A percentile compares a stretch with the other conserved stretches of the same genome.
Conservation (phyloP, 2,329 filamentous ascomycete species). For the Xylaria sp. region DNA sequence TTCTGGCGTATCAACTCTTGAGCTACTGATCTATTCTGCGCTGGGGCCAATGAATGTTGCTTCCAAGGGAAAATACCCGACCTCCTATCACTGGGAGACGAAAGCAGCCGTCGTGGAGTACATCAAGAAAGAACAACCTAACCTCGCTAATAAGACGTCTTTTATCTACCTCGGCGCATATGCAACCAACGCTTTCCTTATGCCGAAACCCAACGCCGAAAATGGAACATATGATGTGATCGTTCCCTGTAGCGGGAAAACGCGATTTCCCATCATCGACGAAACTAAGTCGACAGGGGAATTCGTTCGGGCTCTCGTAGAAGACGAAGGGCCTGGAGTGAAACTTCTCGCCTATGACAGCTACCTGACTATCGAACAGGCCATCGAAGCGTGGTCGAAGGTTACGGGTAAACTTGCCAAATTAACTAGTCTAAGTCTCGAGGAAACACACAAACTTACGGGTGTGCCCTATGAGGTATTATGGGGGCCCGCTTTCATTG, state of each 20-base stretch:
- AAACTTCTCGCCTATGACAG: conserved; percentile 60
- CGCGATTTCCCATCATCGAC: conserved; percentile 55
- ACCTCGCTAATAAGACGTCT: conserved; percentile 48
- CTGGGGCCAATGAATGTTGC: conserved; percentile 39
- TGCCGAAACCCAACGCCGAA: conserved; percentile 45
- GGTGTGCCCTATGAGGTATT: conserved; percentile 51
- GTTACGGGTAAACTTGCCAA: conserved; percentile 53
- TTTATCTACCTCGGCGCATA: conserved; percentile 51
- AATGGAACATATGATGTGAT: conserved; percentile 50
- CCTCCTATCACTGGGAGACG: conserved; percentile 49
- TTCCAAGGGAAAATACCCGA: conserved; percentile 43
- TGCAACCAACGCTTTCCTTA: conserved; percentile 48
- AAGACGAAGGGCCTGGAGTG: conserved; percentile 53
- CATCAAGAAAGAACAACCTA: conserved; percentile 43
- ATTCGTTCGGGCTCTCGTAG: conserved; percentile 58
- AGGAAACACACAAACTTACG: conserved; percentile 52
- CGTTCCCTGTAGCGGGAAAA: conserved; percentile 44
- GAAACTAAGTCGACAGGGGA: conserved; percentile 54
- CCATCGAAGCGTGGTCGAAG: conserved; percentile 51
- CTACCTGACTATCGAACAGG: conserved; percentile 51
- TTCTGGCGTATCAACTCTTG: conserved; percentile 46
- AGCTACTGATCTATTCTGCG: conserved; percentile 45
- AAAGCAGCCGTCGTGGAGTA: conserved; percentile 49
- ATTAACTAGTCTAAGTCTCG: conserved; percentile 46
- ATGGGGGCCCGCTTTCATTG: conserved; percentile 31